phyloP scores from a whole-genome alignment of 2,329 filamentous ascomycete species.

The Sphaerulina vaccinii region DNA sequence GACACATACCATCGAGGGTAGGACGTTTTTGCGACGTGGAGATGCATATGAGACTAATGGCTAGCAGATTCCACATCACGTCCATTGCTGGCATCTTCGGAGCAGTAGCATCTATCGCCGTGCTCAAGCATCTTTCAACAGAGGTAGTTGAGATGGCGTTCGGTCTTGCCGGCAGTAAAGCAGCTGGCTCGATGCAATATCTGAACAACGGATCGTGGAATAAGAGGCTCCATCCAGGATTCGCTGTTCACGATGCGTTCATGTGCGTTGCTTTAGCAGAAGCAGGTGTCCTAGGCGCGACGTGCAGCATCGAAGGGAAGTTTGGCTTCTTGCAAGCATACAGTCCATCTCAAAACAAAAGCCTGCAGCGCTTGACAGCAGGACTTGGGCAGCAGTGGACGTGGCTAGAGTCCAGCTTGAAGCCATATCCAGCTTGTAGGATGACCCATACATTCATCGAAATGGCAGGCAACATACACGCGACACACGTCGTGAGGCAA shows the following conservation, averaged over 20 bases:
- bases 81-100: constrained; percentile 41
- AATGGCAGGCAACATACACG: constrained; percentile 27
- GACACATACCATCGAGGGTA: constrained; percentile 35
- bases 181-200: constrained; percentile 42
- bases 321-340: constrained; percentile 35
- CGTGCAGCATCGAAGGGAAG: constrained; percentile 32
- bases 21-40: neutral
- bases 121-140: constrained; percentile 31
- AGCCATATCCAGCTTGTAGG: constrained; percentile 35
- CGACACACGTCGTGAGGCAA: neutral
- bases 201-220: constrained; percentile 42
- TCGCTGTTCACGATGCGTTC: constrained; percentile 43
- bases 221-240: constrained; percentile 42
- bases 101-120: constrained; percentile 36
- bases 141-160: constrained; percentile 37
- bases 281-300: constrained; percentile 36
- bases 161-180: constrained; percentile 40
- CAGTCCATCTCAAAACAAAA: constrained; percentile 28
- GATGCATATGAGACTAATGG: neutral
- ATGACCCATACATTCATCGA: constrained; percentile 38
- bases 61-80: constrained; percentile 41
- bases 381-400: constrained; percentile 31
- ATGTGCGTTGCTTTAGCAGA: constrained; percentile 39
- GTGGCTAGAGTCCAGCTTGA: constrained; percentile 30
- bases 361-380: constrained; percentile 24